Percentiles rank a stretch among this genome's conserved stretches.
These are phyloP conservation scores for Zygotorulaspora danielsina DNA, from an alignment of 805 yeast species.

Conservation along the genomic window DNA sequence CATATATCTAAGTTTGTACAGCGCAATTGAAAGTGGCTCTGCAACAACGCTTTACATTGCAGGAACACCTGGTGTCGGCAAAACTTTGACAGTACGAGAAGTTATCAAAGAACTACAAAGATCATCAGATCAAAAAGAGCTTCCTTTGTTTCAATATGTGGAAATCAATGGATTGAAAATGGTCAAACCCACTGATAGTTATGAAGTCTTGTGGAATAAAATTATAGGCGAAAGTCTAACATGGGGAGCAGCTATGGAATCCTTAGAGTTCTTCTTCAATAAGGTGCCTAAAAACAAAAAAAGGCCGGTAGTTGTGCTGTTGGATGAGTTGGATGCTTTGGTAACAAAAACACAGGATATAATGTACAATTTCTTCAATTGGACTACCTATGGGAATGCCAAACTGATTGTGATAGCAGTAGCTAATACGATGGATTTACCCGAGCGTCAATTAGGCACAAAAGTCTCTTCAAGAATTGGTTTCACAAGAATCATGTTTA, in stretches of 20 bases:
- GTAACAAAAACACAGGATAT: slow-evolving; percentile 75
- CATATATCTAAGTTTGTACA: slow-evolving; percentile 62
- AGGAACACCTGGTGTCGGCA: slow-evolving; percentile 98
- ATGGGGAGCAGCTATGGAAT: slow-evolving; percentile 58
- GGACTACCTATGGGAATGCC: slow-evolving; percentile 86
- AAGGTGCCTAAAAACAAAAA: slow-evolving; percentile 34
- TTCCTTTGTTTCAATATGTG: slow-evolving; percentile 58
- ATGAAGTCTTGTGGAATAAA: slow-evolving; percentile 77
- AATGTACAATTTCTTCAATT: slow-evolving; percentile 93
- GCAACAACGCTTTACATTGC: slow-evolving; percentile 88
- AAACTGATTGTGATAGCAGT: slow-evolving; percentile 84
- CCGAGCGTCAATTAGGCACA: slow-evolving; percentile 81
- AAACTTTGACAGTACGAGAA: slow-evolving; percentile 88
- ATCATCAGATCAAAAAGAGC: slow-evolving; percentile 37
- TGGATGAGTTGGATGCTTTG: slow-evolving; percentile 93
- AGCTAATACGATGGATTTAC: slow-evolving; percentile 96
- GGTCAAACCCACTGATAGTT: slow-evolving; percentile 72
- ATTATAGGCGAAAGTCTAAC: slow-evolving; percentile 57
- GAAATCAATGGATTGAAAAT: slow-evolving; percentile 92
- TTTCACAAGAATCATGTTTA: slow-evolving; percentile 75
- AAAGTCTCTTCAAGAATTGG: slow-evolving; percentile 92
- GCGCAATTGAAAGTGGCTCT: slow-evolving; percentile 61
- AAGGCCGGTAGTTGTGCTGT: slow-evolving; percentile 59
- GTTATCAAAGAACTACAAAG: slow-evolving; percentile 65
- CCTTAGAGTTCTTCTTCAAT: slow-evolving; percentile 67